Evolutionary conservation across 176 grass and related monocot species (phyloP).

Genomic region (Puya raimondii): DNA sequence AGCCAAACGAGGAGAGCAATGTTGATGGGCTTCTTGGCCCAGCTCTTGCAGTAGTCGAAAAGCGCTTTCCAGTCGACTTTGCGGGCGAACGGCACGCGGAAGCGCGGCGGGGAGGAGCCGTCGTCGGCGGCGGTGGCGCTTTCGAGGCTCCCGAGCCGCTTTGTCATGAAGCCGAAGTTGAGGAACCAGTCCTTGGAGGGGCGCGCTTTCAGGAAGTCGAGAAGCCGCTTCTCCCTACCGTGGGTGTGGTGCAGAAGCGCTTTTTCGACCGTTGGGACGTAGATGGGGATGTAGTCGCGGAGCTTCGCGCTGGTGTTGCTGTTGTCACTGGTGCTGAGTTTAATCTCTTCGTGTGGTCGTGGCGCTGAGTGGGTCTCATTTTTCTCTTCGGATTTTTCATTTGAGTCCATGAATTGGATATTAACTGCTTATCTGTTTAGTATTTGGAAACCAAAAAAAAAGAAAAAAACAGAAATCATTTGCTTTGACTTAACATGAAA

Average conservation of each 20-base stretch:
- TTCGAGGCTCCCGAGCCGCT: slow-evolving; percentile 9
- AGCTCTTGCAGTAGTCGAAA: slow-evolving; percentile 19
- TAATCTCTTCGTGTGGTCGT: too few relatives aligned
- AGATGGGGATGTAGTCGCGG: not conserved
- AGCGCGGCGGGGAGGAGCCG: not conserved
- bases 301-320: not conserved
- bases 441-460: too few relatives aligned
- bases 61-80: slow-evolving; percentile 37
- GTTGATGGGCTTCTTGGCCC: slow-evolving; percentile 40
- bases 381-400: not conserved
- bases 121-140: not conserved
- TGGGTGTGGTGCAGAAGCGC: not conserved
- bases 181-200: slow-evolving; percentile 32
- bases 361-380: not conserved
- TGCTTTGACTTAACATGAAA: too few relatives aligned
- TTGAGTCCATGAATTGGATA: not conserved
- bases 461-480: too few relatives aligned
- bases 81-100: slow-evolving; percentile 27
- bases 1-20: slow-evolving; percentile 50
- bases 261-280: not conserved
- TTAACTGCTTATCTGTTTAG: too few relatives aligned
- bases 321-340: not conserved
- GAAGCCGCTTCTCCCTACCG: slow-evolving; percentile 23
- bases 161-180: slow-evolving; percentile 1
- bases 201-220: slow-evolving; percentile 38